Base-by-base conservation (phyloP, 768 basidiomycete genomes). In the Lepiota venenata region DNA sequence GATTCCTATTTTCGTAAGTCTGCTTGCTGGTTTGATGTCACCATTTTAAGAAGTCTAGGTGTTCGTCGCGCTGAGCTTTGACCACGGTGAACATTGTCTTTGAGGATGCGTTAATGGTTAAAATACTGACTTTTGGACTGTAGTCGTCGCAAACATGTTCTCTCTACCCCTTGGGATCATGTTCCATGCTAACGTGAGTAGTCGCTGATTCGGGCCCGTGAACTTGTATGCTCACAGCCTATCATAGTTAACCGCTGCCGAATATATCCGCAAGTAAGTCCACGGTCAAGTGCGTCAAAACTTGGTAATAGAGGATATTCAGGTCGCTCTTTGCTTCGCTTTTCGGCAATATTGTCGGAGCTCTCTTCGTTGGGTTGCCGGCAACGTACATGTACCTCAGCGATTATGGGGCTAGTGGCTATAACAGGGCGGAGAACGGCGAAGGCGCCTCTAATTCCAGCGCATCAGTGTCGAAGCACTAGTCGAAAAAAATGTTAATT, bases 141-240 rank as follows among this genome's bases (percentile, higher is more conserved):
- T 43, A 85, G 85, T 87, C 9, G 70, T 87, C 22, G 87, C 87
- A 16, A 89, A 89, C 63, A 88, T 89, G 87, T 88, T 83, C 65
- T 87, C 81, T 3, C 69, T 89, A 7, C 85, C 85, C 0, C 65
- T 88, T 36, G 77, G 85, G 8, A 87, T 89, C 32, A 82, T 88
- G 78, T 82, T 88, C 61, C 78, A 82, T 20, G 83, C 85, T 22
- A 67, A 81, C 47, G 86, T 87, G 64, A 60, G 83, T 68, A 60
- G 83, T 68, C 41, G 39, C 20, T 3, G 25, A 14, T 25, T 53
- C n/a, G 16, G n/a, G 16, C 27, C n/a, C 12, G 12, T 25, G 20
- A 42, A 15, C 35, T n/a, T 49, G 39, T 56, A 48, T 63, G 20
- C 4, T 39, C 29, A 55, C 52, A 20, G 22, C 18, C 35, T 53